phyloP scores from a whole-genome alignment of 2,329 filamentous ascomycete species.

The Talaromyces piceae region DNA sequence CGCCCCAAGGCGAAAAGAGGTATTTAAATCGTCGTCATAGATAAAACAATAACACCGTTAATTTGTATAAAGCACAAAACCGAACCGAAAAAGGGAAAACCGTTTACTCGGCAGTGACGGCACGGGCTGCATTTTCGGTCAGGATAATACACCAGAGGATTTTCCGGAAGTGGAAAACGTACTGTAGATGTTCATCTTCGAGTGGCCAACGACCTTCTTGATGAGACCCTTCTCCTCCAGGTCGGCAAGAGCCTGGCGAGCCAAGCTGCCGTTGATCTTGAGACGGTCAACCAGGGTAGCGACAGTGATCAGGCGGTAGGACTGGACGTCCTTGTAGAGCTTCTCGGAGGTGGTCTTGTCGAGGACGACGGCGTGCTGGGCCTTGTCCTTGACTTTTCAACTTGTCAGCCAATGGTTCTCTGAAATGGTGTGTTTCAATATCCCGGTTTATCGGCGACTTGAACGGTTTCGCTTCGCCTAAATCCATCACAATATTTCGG shows the following conservation, averaged over 20 bases:
- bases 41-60: conserved; percentile 22
- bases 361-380: conserved; percentile 95
- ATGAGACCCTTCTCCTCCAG: conserved; percentile 98
- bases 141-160: conserved; percentile 3
- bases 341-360: conserved; percentile 97
- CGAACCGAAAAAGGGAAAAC: conserved; percentile 14
- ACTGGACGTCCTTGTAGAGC: conserved; percentile 99
- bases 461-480: background rate
- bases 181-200: conserved; percentile 98
- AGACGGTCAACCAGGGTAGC: conserved; percentile 97
- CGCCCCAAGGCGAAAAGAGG: conserved; percentile 31
- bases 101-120: conserved; percentile 39
- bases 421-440: background rate
- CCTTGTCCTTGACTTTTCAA: conserved; percentile 97
- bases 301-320: conserved; percentile 98
- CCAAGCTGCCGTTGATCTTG: conserved; percentile 99
- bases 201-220: conserved; percentile 95
- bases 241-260: conserved; percentile 79
- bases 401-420: background rate
- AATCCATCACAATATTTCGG: too few species aligned
- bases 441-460: background rate
- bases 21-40: conserved; percentile 14
- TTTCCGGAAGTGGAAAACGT: conserved; percentile 37
- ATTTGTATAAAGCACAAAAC: conserved; percentile 22
- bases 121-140: conserved; percentile 28